Percentiles rank a stretch among this genome's conserved stretches.
Conservation (phyloP, 495 filamentous ascomycete genomes). For the Trypethelium eluteriae region DNA sequence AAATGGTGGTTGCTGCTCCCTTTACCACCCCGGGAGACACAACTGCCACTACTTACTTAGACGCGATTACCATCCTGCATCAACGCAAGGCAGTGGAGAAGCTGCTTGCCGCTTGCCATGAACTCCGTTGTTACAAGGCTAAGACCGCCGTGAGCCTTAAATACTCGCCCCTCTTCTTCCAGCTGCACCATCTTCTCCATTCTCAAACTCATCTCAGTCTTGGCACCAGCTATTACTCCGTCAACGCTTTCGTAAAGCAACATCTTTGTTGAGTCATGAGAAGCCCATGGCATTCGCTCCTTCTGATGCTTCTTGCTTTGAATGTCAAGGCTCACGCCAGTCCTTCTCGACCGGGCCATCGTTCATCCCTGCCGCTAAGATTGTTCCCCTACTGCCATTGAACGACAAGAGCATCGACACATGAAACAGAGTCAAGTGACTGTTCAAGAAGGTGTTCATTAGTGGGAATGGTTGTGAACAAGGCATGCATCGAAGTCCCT, state of each 20-base stretch:
- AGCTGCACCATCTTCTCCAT: neutral
- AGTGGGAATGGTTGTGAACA: neutral
- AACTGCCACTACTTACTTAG: neutral
- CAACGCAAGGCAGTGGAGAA: neutral
- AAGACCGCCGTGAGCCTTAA: neutral
- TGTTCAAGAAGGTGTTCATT: neutral
- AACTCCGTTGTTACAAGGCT: neutral
- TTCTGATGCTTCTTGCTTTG: neutral
- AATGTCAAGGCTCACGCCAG: neutral
- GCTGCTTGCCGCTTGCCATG: neutral
- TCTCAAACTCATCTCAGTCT: neutral
- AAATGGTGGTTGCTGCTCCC: neutral
- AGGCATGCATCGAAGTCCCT: neutral
- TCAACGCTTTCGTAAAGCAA: neutral
- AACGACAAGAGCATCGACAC: neutral
- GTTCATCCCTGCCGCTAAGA: neutral
- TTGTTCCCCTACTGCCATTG: neutral
- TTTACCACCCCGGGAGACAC: neutral
- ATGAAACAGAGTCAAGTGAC: neutral
- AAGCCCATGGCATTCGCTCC: neutral
- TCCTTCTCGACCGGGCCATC: neutral
- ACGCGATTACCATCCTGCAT: neutral
- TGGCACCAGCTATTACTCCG: neutral
- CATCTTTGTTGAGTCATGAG: neutral
- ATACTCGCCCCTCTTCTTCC: neutral